Conservation (phyloP, 331 rosid species). For the Pyracantha coccinea region DNA sequence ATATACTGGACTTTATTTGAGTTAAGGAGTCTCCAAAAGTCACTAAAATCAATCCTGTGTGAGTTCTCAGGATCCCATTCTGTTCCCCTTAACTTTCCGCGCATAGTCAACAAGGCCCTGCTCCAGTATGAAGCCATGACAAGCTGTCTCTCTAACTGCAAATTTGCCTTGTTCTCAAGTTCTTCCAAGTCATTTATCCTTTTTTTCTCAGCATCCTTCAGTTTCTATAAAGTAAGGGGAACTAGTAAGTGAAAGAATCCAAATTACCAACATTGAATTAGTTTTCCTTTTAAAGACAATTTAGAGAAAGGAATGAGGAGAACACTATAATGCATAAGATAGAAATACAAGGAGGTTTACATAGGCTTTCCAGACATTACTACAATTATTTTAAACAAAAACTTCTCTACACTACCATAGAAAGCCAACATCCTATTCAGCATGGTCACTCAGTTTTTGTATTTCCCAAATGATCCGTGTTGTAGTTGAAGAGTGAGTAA, state of each 20-base stretch:
- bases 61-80: constrained; percentile 97
- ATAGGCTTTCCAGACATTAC: neutral
- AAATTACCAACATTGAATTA: neutral
- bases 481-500: neutral
- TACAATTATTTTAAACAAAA: too few relatives aligned
- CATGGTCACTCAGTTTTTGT: neutral
- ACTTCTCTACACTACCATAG: neutral
- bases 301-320: neutral
- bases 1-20: constrained; percentile 73
- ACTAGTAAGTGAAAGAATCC: neutral
- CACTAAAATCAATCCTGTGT: constrained; percentile 72
- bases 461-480: neutral
- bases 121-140: constrained; percentile 98
- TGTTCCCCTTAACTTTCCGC: constrained; percentile 82
- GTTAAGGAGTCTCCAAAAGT: constrained; percentile 72
- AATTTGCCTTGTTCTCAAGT: constrained; percentile 62
- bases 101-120: constrained; percentile 61
- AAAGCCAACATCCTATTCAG: neutral
- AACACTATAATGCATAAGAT: neutral
- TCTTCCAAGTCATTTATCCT: constrained; percentile 70
- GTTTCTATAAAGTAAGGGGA: constrained; percentile 33
- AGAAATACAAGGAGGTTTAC: neutral
- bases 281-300: neutral
- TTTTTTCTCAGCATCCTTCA: constrained; percentile 70
- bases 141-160: constrained; percentile 96